Percentiles rank a stretch among this genome's conserved stretches.
Evolutionary conservation across 2,329 filamentous ascomycete genomes (phyloP).

Genomic region (Coniella lustricola): DNA sequence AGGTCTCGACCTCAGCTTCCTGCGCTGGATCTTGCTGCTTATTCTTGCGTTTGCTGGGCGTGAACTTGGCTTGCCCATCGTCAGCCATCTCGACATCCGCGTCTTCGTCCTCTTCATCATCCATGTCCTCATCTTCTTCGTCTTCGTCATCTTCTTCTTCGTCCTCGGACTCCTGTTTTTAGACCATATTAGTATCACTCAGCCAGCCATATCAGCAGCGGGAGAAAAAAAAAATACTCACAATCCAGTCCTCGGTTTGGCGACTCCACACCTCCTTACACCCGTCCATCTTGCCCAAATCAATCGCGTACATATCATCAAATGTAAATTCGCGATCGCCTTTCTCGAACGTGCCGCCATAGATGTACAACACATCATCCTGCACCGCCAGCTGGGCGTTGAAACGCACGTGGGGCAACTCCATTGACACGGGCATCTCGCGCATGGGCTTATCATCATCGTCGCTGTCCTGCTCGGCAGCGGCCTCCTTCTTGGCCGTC

Average conservation of each 20-base stretch:
- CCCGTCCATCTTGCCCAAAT: slow-evolving; percentile 90
- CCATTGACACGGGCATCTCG: slow-evolving; percentile 62
- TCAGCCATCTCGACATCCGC: slow-evolving; percentile 41
- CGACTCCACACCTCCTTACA: slow-evolving; percentile 85
- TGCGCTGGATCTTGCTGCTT: slow-evolving; percentile 39
- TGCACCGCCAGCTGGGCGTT: slow-evolving; percentile 88
- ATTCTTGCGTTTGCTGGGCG: slow-evolving; percentile 48
- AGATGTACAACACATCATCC: slow-evolving; percentile 87
- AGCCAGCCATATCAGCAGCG: neutral
- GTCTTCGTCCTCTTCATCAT: slow-evolving; percentile 44
- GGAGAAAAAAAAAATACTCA: slow-evolving; percentile 31
- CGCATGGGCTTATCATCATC: slow-evolving; percentile 52
- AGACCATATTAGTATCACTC: slow-evolving; percentile 17
- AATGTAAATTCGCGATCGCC: slow-evolving; percentile 93
- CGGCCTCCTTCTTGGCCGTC: slow-evolving; percentile 22
- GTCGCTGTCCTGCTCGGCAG: slow-evolving; percentile 30
- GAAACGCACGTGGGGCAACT: slow-evolving; percentile 84
- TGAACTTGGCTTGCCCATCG: slow-evolving; percentile 38
- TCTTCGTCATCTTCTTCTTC: slow-evolving; percentile 52
- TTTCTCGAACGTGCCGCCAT: slow-evolving; percentile 91
- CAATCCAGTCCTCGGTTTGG: slow-evolving; percentile 78
- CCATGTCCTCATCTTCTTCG: slow-evolving; percentile 49
- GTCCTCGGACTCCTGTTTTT: slow-evolving; percentile 48
- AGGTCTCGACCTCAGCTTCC: slow-evolving; percentile 30
- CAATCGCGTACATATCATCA: slow-evolving; percentile 87